Evolutionary conservation across 2,329 filamentous ascomycete genomes (phyloP).

Genomic region (Parasarocladium wereldwijsianum): DNA sequence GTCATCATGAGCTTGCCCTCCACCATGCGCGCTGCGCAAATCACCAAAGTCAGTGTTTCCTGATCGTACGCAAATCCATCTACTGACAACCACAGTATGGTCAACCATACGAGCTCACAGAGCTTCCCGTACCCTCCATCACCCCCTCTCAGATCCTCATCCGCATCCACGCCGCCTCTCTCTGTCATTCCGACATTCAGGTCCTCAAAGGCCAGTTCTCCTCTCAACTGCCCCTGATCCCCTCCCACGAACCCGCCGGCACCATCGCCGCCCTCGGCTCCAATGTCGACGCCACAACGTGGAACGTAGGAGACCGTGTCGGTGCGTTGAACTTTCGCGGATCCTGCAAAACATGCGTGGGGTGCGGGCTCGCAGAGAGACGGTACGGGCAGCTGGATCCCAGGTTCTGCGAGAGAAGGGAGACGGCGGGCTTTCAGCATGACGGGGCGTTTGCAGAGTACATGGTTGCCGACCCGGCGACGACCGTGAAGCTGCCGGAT

Average conservation of each 20-base stretch:
- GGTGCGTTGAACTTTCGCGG: constrained; percentile 20
- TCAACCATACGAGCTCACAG: constrained; percentile 13
- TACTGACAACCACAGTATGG: constrained; percentile 11
- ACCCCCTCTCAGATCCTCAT: constrained; percentile 15
- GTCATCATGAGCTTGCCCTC: neutral
- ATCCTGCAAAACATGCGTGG: constrained; percentile 14
- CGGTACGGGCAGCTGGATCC: constrained; percentile 11
- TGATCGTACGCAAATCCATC: neutral
- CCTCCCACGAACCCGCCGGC: constrained; percentile 21
- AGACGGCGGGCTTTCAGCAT: constrained; percentile 18
- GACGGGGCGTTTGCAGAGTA: constrained; percentile 21
- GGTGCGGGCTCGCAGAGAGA: constrained; percentile 11
- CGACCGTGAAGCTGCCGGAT: constrained; percentile 14
- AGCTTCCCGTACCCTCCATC: constrained; percentile 10
- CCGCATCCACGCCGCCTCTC: constrained; percentile 18
- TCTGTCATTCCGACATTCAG: constrained; percentile 22
- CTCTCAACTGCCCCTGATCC: constrained; percentile 14
- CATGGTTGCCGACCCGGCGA: constrained; percentile 15
- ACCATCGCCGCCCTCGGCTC: constrained; percentile 14
- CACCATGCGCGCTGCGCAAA: constrained; percentile 10
- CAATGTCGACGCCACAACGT: constrained; percentile 5
- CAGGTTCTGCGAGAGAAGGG: constrained; percentile 16
- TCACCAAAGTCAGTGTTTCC: constrained; percentile 6
- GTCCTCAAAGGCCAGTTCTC: constrained; percentile 18
- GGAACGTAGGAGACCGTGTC: constrained; percentile 19